These are phyloP conservation scores for Martiniozyma abietophila DNA, from an alignment of 805 yeast species.

Conservation along the genomic window DNA sequence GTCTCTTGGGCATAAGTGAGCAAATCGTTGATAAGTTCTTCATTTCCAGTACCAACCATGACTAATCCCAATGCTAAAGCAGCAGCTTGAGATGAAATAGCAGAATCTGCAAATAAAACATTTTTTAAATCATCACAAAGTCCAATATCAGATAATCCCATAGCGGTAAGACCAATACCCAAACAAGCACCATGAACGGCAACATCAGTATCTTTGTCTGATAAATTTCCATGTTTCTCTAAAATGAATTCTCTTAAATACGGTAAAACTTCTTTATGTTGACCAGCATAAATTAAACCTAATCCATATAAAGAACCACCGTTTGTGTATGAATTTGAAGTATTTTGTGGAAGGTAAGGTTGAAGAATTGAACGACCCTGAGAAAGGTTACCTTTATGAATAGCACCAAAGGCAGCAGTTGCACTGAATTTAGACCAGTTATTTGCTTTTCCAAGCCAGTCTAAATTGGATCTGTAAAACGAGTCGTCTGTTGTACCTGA, in stretches of 20 bases:
- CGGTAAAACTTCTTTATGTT: constrained; percentile 78
- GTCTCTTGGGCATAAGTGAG: constrained; percentile 87
- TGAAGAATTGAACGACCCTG: constrained; percentile 81
- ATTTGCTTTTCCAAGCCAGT: constrained; percentile 96
- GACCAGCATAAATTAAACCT: constrained; percentile 93
- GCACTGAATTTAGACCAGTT: constrained; percentile 98
- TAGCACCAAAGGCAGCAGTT: constrained; percentile 95
- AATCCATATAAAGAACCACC: constrained; percentile 94
- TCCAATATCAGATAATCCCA: constrained; percentile 73
- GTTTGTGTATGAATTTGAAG: constrained; percentile 79
- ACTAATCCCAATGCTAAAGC: constrained; percentile 94
- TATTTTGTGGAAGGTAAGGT: constrained; percentile 81
- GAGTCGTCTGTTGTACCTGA: constrained; percentile 95
- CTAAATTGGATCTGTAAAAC: constrained; percentile 81
- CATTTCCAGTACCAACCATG: constrained; percentile 84
- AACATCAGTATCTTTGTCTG: constrained; percentile 59
- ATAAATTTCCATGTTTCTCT: constrained; percentile 37
- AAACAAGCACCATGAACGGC: constrained; percentile 91
- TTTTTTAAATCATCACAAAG: constrained; percentile 77
- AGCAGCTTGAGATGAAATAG: constrained; percentile 93
- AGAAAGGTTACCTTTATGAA: constrained; percentile 87
- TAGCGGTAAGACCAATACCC: constrained; percentile 94
- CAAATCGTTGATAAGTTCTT: constrained; percentile 67
- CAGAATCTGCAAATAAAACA: constrained; percentile 82
- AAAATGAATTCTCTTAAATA: constrained; percentile 66